Conservation (phyloP, 2,329 filamentous ascomycete genomes). For the Dothistroma septosporum region DNA sequence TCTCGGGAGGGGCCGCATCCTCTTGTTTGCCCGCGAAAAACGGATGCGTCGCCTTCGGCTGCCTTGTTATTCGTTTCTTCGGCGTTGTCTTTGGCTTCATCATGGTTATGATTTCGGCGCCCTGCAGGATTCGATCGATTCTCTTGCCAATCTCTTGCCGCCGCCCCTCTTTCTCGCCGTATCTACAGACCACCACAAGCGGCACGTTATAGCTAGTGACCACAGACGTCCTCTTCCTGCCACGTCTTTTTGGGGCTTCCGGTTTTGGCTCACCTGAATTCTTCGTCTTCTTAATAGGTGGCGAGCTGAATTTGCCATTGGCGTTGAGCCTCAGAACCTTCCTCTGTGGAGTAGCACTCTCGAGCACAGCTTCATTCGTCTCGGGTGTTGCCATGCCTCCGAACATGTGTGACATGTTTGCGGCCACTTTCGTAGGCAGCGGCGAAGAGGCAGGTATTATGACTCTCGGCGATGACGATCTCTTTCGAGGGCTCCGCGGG, state of each 20-base stretch:
- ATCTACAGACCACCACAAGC: constrained; percentile 39
- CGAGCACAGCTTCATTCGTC: neutral
- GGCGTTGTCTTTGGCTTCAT: constrained; percentile 4
- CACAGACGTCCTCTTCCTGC: constrained; percentile 29
- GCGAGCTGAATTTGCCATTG: constrained; percentile 45
- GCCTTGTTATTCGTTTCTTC: constrained; percentile 26
- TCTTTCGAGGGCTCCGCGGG: neutral
- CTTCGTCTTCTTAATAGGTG: constrained; percentile 34
- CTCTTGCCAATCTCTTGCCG: constrained; percentile 52
- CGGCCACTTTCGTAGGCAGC: constrained; percentile 2
- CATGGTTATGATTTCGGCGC: constrained; percentile 23
- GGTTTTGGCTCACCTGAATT: constrained; percentile 14
- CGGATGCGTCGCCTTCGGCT: constrained; percentile 52
- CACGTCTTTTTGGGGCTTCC: constrained; percentile 27
- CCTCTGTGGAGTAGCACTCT: constrained; percentile 29
- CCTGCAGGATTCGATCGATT: constrained; percentile 60
- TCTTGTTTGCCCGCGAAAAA: constrained; percentile 57
- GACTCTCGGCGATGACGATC: constrained; percentile 15
- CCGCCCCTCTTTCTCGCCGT: constrained; percentile 50
- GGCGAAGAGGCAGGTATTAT: constrained; percentile 25
- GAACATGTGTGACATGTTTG: neutral
- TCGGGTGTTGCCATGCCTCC: constrained; percentile 3
- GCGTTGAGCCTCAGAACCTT: constrained; percentile 41
- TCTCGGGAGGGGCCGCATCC: constrained; percentile 26
- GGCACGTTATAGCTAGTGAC: constrained; percentile 12